phyloP scores from a whole-genome alignment of 768 basidiomycete species.

The Thelephora aurantiotincta region DNA sequence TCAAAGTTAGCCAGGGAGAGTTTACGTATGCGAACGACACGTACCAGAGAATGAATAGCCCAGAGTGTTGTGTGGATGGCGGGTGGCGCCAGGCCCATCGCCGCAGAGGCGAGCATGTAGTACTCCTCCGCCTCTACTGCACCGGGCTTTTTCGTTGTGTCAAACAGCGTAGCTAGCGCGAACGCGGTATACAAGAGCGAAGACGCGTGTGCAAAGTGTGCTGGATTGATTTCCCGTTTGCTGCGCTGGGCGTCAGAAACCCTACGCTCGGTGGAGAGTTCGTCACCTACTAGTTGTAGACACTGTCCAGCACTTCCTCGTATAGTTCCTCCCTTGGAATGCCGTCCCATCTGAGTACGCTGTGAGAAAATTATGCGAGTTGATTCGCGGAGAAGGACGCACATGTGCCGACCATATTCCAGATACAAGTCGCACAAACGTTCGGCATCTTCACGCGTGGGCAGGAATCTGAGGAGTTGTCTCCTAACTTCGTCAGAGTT shows the following conservation, averaged over 20 bases:
- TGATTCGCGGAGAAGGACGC: slow-evolving; percentile 11
- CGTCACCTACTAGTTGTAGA: slow-evolving; percentile 22
- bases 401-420: slow-evolving; percentile 47
- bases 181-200: slow-evolving; percentile 54
- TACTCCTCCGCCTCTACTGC: slow-evolving; percentile 46
- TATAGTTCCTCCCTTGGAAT: slow-evolving; percentile 39
- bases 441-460: slow-evolving; percentile 43
- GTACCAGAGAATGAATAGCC: slow-evolving; percentile 41
- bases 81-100: slow-evolving; percentile 33
- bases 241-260: slow-evolving; percentile 2
- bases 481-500: slow-evolving; percentile 19
- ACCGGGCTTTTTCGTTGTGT: slow-evolving; percentile 31
- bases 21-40: slow-evolving; percentile 11
- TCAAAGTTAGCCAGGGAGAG: neutral
- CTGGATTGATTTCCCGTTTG: slow-evolving; percentile 24
- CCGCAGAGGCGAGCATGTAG: slow-evolving; percentile 40
- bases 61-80: slow-evolving; percentile 35
- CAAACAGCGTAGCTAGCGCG: slow-evolving; percentile 51
- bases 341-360: slow-evolving; percentile 31
- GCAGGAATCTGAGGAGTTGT: slow-evolving; percentile 34
- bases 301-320: slow-evolving; percentile 35
- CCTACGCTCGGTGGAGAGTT: neutral
- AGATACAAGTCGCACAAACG: slow-evolving; percentile 52
- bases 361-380: neutral
- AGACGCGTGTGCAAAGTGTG: slow-evolving; percentile 32